Evolutionary conservation across 2,329 filamentous ascomycete genomes (phyloP), one percentile per base, ranked within the genome.

Genomic region (Fusarium ambrosium): DNA sequence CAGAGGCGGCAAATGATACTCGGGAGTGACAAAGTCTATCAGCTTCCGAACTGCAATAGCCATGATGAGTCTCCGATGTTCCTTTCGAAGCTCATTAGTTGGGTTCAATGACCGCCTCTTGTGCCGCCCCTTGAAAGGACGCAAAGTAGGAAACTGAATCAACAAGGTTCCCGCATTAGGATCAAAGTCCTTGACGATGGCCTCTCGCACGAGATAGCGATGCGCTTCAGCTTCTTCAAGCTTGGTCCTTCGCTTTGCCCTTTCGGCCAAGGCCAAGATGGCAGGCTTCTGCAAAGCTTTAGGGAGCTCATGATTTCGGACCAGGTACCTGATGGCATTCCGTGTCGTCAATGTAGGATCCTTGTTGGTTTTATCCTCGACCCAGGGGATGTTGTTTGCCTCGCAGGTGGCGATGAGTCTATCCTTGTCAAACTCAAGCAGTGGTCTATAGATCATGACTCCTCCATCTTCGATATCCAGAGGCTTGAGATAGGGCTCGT

Each of bases 351-450:
- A 84, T 0, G 92, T 95, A 10, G 87, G 88, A 78, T 98, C 93
- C 18, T 86, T 82, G 79, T 99, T 99, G 2, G 95, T 98, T 48
- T 87, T 85, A 80, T 99, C 97, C 80, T 97, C 94, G 72, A 95
- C 94, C 93, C 94, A 98, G 1, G 85, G 84, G 11, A 97, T 84
- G 0, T 86, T 83, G 73, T 92, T 88, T n/a, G 88, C 86, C 70
- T 92, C 82, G 79, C 96, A 98, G 0, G 94, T 95, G 2, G 91
- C 90, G 51, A 92, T 87, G n/a, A 98, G 86, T 39, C 92, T 86
- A 61, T 90, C 87, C 83, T 98, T 97, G 69, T 88, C 85, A 79
- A 95, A 95, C 10, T 81, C 81, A 9, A 97, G 84, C 58, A 97
- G 83, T 4, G 94, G 94, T 9, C 94, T 89, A 76, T 92, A 89